phyloP scores from a whole-genome alignment of 345 rosid species.

The Euphorbia peplus region DNA sequence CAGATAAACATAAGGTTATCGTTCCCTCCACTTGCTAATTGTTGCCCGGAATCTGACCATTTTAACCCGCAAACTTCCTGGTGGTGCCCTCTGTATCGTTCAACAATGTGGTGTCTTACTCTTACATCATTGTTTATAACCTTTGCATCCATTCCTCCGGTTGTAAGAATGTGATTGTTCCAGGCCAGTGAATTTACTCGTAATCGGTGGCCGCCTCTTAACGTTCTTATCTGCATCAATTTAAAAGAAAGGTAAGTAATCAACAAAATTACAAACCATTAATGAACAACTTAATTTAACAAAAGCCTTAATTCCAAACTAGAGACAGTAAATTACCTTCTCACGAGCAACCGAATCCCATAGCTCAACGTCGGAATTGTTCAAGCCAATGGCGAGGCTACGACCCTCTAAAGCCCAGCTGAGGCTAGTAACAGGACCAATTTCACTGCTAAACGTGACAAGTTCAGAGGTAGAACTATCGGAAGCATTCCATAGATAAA shows the following conservation, averaged over 20 bases:
- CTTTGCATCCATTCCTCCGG: conserved; percentile 47
- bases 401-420: conserved; percentile 38
- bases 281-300: neutral
- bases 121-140: conserved; percentile 53
- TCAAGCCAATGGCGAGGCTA: conserved; percentile 34
- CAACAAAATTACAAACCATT: neutral
- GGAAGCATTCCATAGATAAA: conserved; percentile 29
- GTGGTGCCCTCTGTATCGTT: conserved; percentile 7
- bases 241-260: conserved; percentile 20
- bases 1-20: conserved; percentile 44
- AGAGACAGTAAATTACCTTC: conserved; percentile 20
- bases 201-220: conserved; percentile 41
- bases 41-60: conserved; percentile 9
- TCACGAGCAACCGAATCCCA: conserved; percentile 23
- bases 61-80: conserved; percentile 9
- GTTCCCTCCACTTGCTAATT: conserved; percentile 14
- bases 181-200: conserved; percentile 46
- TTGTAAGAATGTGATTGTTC: conserved; percentile 47
- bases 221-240: conserved; percentile 39
- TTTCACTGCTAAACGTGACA: conserved; percentile 39
- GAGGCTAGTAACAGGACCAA: conserved; percentile 39
- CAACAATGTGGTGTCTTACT: conserved; percentile 38
- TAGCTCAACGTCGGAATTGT: conserved; percentile 34
- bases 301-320: neutral
- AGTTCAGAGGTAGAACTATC: conserved; percentile 37